Conservation (phyloP, 139 green algal genomes). For the Dunaliella sp. region DNA sequence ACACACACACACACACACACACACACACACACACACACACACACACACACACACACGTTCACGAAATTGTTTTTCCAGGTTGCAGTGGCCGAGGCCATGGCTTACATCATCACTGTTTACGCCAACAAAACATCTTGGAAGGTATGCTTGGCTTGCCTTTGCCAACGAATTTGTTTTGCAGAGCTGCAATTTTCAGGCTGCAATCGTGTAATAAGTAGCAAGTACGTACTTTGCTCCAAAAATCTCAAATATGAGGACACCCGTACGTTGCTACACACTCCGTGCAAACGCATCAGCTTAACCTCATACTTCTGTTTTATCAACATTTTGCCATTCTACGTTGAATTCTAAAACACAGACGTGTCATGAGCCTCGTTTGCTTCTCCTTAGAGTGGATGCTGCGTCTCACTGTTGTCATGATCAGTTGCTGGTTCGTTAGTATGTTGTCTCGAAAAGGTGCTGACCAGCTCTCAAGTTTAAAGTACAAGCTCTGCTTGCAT, state of each 20-base stretch:
- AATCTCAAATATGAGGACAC: background rate
- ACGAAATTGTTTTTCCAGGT: background rate
- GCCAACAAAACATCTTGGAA: background rate
- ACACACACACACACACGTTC: background rate
- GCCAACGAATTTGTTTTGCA: background rate
- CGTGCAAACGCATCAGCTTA: background rate
- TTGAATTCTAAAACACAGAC: no score
- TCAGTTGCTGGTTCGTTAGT: no score
- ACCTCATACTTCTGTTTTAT: background rate
- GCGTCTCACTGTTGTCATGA: no score
- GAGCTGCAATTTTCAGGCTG: no score
- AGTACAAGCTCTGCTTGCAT: no score
- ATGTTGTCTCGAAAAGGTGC: no score
- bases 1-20: background rate
- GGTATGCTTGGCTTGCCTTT: background rate
- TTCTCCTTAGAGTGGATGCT: no score
- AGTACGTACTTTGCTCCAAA: background rate
- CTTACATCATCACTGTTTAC: background rate
- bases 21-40: background rate
- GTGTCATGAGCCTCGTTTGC: no score
- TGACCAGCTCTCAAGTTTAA: no score
- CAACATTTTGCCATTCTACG: no score
- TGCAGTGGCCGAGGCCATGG: background rate
- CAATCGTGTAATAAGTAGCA: no score
- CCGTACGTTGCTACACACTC: background rate